phyloP scores from a whole-genome alignment of 73 alveolate species.

The Uronychia binucleata region DNA sequence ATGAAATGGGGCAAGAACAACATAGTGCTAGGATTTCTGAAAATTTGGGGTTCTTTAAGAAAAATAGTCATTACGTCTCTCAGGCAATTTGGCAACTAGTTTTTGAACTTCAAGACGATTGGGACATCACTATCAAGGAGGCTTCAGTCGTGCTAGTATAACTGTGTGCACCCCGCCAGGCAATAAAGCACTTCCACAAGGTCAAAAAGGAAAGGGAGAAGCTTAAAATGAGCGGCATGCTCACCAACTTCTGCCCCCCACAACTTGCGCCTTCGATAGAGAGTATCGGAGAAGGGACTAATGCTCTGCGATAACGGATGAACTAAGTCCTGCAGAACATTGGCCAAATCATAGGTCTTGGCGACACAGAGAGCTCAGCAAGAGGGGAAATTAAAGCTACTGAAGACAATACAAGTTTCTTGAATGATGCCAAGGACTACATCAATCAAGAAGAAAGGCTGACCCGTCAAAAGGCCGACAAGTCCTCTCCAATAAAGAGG shows the following conservation, averaged over 20 bases:
- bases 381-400: slow-evolving; percentile 4
- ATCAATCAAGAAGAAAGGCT: not conserved
- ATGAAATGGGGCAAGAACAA: slow-evolving; percentile 2
- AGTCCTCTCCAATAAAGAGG: not conserved
- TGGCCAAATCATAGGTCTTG: not conserved
- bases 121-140: slow-evolving; percentile 78
- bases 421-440: slow-evolving; percentile 9
- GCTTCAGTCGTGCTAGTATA: slow-evolving; percentile 68
- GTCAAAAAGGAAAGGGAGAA: slow-evolving; percentile 54
- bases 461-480: not conserved
- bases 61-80: slow-evolving; percentile 47
- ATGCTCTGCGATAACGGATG: not conserved
- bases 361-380: not conserved
- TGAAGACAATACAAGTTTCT: not conserved
- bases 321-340: not conserved
- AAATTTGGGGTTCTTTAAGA: slow-evolving; percentile 63
- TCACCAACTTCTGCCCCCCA: slow-evolving; percentile 7
- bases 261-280: not conserved
- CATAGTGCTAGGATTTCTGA: slow-evolving; percentile 26
- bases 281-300: not conserved
- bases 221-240: slow-evolving; percentile 26
- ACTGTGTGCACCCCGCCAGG: slow-evolving; percentile 75
- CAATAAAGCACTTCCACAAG: slow-evolving; percentile 55
- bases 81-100: slow-evolving; percentile 65
- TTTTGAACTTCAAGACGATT: slow-evolving; percentile 68